Base-by-base conservation (phyloP, 176 grass and related monocot species). In the Raddia guianensis region DNA sequence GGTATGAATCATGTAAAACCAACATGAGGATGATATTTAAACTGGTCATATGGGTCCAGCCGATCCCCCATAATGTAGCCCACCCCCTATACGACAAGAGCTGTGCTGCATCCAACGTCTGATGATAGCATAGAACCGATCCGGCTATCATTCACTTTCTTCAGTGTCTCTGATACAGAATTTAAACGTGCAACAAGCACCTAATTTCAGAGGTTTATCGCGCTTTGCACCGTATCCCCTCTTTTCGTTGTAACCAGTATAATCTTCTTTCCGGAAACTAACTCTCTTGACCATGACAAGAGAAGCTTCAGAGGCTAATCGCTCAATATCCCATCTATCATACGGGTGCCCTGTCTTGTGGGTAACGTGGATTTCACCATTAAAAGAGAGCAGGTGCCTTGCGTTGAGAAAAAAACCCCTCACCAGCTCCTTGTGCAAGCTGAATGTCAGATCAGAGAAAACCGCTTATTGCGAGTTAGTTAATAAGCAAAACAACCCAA, bases 291-390 rank as follows among this genome's bases (percentile, higher is more conserved):
- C 21, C 65, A 88, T 9, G 42, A 72, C 6, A 72, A 90, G 91
- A 80, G 61, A 86, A 42, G 1, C 64, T 51, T 54, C 62, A 3
- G 27, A 82, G 5, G 82, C 88, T 15, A 93, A 70, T 16, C 51
- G 14, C 43, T 85, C 42, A n/a, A 94, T 60, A 59, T 80, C 45
- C 91, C 88, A 91, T 5, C 9, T 73, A 5, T 19, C 21, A 10
- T 72, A 91, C 0, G 86, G 70, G 1, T 13, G 33, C 52, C 65
- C 69, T 12, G 3, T 86, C 68, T 90, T 90, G 68, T 90, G 91
- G 65, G 78, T 90, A 11, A 90, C 56, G 48, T 93, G 91, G 54
- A 93, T 77, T 90, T 93, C 85, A 16, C 91, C 91, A 61, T 68
- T 45, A 45, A 68, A 56, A 44, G 9, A 63, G 55, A 93, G 73